phyloP scores from a whole-genome alignment of 805 yeast genomes.

The Metschnikowia gruessii region DNA sequence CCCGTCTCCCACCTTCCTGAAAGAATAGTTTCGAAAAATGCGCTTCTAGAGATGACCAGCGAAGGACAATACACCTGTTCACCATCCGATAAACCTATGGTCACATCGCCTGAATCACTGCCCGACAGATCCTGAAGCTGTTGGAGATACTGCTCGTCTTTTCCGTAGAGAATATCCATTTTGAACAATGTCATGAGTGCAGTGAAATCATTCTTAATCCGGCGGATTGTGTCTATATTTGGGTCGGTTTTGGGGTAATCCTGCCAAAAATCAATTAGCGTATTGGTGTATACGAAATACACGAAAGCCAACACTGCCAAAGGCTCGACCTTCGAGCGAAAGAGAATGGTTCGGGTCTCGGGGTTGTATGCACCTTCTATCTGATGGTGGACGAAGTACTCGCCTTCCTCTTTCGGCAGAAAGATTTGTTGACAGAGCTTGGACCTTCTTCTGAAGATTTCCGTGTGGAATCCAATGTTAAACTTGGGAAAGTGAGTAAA shows the following conservation, averaged over 20 bases:
- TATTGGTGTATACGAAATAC: slow-evolving; percentile 51
- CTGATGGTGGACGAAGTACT: slow-evolving; percentile 24
- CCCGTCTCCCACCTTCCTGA: slow-evolving; percentile 50
- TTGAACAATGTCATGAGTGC: slow-evolving; percentile 19
- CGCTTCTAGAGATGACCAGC: slow-evolving; percentile 55
- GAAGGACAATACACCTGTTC: slow-evolving; percentile 46
- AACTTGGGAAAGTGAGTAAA: slow-evolving; percentile 24
- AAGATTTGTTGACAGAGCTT: slow-evolving; percentile 25
- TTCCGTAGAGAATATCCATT: slow-evolving; percentile 15
- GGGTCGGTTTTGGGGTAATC: slow-evolving; percentile 23
- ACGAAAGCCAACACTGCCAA: slow-evolving; percentile 40
- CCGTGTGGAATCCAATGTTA: slow-evolving; percentile 36
- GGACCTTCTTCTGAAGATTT: slow-evolving; percentile 33
- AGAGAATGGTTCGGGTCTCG: slow-evolving; percentile 13
- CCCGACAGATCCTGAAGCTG: slow-evolving; percentile 9
- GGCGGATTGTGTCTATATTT: slow-evolving; percentile 27
- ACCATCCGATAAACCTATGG: slow-evolving; percentile 47
- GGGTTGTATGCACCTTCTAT: slow-evolving; percentile 25
- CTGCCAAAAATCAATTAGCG: slow-evolving; percentile 46
- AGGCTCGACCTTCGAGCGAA: slow-evolving; percentile 27
- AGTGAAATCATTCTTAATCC: slow-evolving; percentile 30
- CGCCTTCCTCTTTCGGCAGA: slow-evolving; percentile 20
- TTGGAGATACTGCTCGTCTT: slow-evolving; percentile 7
- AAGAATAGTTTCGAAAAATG: slow-evolving; percentile 59
- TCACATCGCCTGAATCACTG: slow-evolving; percentile 37